Conservation (phyloP, 495 filamentous ascomycete genomes). For the Choiromyces venosus region DNA sequence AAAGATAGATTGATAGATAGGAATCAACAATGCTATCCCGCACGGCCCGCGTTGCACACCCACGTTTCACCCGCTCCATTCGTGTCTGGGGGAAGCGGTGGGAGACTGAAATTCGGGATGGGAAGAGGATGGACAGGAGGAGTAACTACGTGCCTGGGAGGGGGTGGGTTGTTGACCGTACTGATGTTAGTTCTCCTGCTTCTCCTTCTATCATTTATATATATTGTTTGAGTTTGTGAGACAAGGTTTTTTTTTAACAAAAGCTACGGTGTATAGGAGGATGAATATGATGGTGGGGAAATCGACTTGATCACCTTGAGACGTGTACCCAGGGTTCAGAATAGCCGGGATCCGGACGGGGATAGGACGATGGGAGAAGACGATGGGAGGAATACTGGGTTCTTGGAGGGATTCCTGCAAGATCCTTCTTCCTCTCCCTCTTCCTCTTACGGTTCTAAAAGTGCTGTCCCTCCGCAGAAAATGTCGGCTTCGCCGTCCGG, state of each 20-base stretch:
- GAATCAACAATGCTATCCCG: slow-evolving; percentile 1
- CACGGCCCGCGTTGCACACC: not conserved
- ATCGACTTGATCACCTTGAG: slow-evolving; percentile 27
- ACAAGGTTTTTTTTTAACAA: not conserved
- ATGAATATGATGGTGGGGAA: not conserved
- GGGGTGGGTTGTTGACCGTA: slow-evolving; percentile 14
- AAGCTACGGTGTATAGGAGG: not conserved
- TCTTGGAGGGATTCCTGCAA: not conserved
- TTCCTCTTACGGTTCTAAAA: not conserved
- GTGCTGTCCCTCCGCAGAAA: not conserved
- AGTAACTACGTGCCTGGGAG: slow-evolving; percentile 21
- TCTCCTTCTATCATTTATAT: not conserved
- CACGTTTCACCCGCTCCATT: not conserved
- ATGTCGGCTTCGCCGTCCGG: not conserved
- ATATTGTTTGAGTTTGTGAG: not conserved
- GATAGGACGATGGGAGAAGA: not conserved
- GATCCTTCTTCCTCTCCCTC: not conserved
- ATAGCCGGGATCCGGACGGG: not conserved
- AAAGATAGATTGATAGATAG: not conserved
- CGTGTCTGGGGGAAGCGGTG: slow-evolving; percentile 9
- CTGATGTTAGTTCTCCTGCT: not conserved
- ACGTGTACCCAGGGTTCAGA: slow-evolving; percentile 4
- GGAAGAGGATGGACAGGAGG: slow-evolving; percentile 9
- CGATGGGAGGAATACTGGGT: not conserved
- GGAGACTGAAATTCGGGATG: slow-evolving; percentile 15